Base-by-base conservation (phyloP, 2,329 filamentous ascomycete species). In the Fusarium foetens region DNA sequence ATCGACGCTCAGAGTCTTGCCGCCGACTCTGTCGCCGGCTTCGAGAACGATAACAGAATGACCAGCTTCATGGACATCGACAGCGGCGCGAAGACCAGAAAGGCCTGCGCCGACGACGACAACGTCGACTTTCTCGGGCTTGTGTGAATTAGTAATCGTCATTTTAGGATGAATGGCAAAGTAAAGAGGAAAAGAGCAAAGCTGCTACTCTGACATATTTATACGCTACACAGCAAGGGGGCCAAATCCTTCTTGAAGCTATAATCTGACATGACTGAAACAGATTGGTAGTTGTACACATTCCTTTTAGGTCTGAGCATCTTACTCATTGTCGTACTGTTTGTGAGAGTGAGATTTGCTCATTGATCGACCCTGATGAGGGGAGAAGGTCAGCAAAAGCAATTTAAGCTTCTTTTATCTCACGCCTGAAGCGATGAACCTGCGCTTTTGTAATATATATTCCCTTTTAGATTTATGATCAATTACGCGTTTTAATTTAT, bases 11-110 rank as follows among this genome's bases (percentile, higher is more conserved):
- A 68, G 36, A 19, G 70, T 75, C 76, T 88, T 88, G 16, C 87
- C 86, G 2, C 86, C 86, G 1, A 87, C 84, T 0, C 84, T 80
- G 42, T 85, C 80, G 3, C 81, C 79, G 1, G 85, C 85, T 70
- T 88, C 87, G 0, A 88, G 78, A 6, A 88, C 80, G 1, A 84
- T 48, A 31, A 79, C 80, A 0, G 79, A 80, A 14, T 84, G 73
- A 0, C 83, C 82, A 6, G 79, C 79, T 6, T 68, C 54, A 5
- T 79, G 67, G 8, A 85, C 59, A 2, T 77, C 71, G 14, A 75
- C 63, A 3, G 83, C 83, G 0, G 83, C 80, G 23, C 75, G 64
- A 19, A 82, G 78, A 12, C 79, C 81, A 25, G 76, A 76, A 6
- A 84, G 75, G 4, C 85, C 73, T 13, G 72, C 72, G 3, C 72